Evolutionary conservation across 495 filamentous ascomycete species (phyloP).

Genomic region (Lophiotrema nucula): DNA sequence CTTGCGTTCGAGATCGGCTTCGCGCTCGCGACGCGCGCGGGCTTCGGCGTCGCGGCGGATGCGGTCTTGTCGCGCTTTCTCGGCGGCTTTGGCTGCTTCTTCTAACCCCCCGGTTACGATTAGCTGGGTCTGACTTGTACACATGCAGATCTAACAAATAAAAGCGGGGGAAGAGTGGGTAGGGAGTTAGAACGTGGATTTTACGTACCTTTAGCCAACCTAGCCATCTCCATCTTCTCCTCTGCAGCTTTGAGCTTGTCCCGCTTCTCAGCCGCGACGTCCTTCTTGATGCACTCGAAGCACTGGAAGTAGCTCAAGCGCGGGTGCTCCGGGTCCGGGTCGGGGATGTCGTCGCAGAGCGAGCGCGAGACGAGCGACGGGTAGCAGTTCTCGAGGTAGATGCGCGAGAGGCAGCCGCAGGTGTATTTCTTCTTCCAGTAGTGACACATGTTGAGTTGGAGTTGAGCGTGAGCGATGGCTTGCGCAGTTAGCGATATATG

Average conservation of each 20-base stretch:
- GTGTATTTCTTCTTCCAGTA: slow-evolving; percentile 13
- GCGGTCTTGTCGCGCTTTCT: not conserved
- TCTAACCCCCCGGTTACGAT: not conserved
- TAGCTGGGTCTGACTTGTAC: not conserved
- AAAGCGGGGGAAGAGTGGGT: not conserved
- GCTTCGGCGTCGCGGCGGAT: slow-evolving; percentile 1
- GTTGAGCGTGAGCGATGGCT: not conserved
- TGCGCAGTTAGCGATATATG: no score
- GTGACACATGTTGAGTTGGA: slow-evolving; percentile 12
- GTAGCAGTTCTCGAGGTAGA: slow-evolving; percentile 9
- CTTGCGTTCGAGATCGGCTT: not conserved
- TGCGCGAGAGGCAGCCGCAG: slow-evolving; percentile 9
- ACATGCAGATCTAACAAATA: not conserved
- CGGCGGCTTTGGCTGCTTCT: not conserved
- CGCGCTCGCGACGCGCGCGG: not conserved
- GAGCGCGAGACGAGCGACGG: not conserved
- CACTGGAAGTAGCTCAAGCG: slow-evolving; percentile 17
- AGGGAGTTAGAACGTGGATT: not conserved
- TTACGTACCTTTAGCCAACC: not conserved
- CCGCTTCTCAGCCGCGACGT: not conserved
- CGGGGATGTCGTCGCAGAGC: not conserved
- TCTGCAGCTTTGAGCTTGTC: not conserved
- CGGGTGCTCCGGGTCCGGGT: not conserved
- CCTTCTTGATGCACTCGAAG: slow-evolving; percentile 20
- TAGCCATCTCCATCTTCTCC: not conserved